These are phyloP conservation scores for Starmerella stigmatis DNA, from an alignment of 805 yeast genomes.

Conservation along the genomic window DNA sequence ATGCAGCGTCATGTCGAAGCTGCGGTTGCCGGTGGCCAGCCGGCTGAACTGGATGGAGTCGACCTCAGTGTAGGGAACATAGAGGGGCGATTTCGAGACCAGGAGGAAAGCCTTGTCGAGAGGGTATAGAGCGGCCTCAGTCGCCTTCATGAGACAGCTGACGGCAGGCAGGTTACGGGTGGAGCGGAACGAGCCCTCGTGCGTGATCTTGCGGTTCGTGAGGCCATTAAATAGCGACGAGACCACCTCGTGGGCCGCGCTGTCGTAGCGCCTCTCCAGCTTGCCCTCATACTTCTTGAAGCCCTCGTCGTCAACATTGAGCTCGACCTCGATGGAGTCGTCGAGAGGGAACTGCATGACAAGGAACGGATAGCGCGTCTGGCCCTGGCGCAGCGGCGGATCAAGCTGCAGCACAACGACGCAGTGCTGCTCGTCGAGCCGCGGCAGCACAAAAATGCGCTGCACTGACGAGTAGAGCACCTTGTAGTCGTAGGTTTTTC, in stretches of 20 bases:
- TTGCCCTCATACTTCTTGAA: slow-evolving; percentile 63
- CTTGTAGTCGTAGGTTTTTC: slow-evolving; percentile 96
- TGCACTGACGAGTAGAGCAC: slow-evolving; percentile 83
- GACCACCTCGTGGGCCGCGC: slow-evolving; percentile 75
- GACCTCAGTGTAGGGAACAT: slow-evolving; percentile 78
- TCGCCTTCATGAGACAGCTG: slow-evolving; percentile 85
- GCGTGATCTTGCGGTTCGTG: slow-evolving; percentile 72
- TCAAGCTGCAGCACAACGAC: slow-evolving; percentile 81
- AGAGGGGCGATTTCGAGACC: slow-evolving; percentile 87
- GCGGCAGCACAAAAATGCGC: slow-evolving; percentile 83
- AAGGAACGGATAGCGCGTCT: slow-evolving; percentile 87
- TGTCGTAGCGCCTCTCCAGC: slow-evolving; percentile 62
- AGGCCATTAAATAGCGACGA: slow-evolving; percentile 83
- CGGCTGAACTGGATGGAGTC: slow-evolving; percentile 72
- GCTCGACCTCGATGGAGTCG: slow-evolving; percentile 82
- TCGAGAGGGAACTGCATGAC: slow-evolving; percentile 82
- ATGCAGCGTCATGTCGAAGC: slow-evolving; percentile 80
- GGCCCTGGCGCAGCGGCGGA: slow-evolving; percentile 97
- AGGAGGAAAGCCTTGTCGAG: slow-evolving; percentile 83
- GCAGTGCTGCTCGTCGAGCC: slow-evolving; percentile 87
- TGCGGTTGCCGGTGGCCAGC: slow-evolving; percentile 61
- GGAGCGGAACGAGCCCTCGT: slow-evolving; percentile 73
- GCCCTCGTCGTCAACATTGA: slow-evolving; percentile 75
- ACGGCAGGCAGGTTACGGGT: slow-evolving; percentile 75
- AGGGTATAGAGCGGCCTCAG: slow-evolving; percentile 89